Base-by-base conservation (phyloP, 371 early-diverging fungal species). In the Rhizopus arrhizus region DNA sequence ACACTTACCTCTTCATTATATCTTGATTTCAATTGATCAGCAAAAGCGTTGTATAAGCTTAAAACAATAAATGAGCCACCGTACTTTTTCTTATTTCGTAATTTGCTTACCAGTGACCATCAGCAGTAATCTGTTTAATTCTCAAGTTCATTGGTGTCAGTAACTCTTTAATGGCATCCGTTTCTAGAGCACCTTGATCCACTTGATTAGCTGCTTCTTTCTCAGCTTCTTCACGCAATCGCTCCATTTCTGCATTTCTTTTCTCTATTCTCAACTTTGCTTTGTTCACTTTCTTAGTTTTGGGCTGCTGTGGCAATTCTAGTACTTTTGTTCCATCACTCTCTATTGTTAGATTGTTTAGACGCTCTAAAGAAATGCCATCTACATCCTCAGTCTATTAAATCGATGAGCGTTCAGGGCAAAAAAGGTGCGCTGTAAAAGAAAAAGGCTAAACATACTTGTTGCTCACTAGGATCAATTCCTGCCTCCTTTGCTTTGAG, bases 21-120 rank as follows among this genome's bases (percentile, higher is more conserved):
- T 65, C 79, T 74, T 36, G 66, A 59, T 34, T 57, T 65, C 5
- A 95, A 63, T 69, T 95, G 96, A 74, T 95, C 88, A 2, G 91
- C 84, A 64, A 96, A 70, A 7, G 97, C 91, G 70, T 92, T 93
- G 75, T 92, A 96, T 22, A 94, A 71, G 65, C 92, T 88, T 29
- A 64, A 9, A 12, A 66, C 36, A 32, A 55, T 13, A n/a, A 51
- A 41, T 16, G 63, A 54, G 55, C 45, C 31, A 51, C 15, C 10
- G 3, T 42, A 22, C 22, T 12, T 12, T 8, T 5, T n/a, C 11
- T 53, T 43, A 49, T 22, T 48, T 38, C 6, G 13, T 45, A 9
- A 12, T 10, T 43, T 51, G 6, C 69, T 64, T 81, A 88, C 89
- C 94, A 94, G 62, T 94, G 95, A 5, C 95, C 95, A 74, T 94